phyloP scores from a whole-genome alignment of 768 basidiomycete species.

The Hygrocybe coccinea region DNA sequence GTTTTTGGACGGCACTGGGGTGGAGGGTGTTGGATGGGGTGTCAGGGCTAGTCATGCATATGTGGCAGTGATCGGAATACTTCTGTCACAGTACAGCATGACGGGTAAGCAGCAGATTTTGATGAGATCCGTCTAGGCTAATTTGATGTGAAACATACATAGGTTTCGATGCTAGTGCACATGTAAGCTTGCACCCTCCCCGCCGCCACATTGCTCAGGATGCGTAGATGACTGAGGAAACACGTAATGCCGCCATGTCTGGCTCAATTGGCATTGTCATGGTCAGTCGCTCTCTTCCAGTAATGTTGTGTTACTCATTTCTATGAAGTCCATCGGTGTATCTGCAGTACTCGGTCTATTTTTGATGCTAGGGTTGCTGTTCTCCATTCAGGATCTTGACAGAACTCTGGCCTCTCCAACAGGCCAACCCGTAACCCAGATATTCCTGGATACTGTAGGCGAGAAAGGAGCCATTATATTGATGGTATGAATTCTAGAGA shows the following conservation, averaged over 20 bases:
- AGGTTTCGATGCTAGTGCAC: slow-evolving; percentile 74
- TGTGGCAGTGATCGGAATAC: slow-evolving; percentile 64
- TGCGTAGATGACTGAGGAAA: slow-evolving; percentile 71
- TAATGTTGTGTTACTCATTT: not conserved
- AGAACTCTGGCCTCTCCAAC: slow-evolving; percentile 47
- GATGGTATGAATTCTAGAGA: slow-evolving; percentile 43
- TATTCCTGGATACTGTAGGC: slow-evolving; percentile 73
- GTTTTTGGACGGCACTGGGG: slow-evolving; percentile 67
- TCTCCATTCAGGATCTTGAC: slow-evolving; percentile 70
- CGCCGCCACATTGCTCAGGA: not conserved
- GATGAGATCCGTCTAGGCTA: not conserved
- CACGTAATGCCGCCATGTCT: slow-evolving; percentile 61
- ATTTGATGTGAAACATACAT: not conserved
- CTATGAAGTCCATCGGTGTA: slow-evolving; percentile 38
- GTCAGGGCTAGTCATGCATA: slow-evolving; percentile 64
- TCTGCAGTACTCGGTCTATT: slow-evolving; percentile 74
- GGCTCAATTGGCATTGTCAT: slow-evolving; percentile 65
- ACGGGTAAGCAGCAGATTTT: slow-evolving; percentile 42
- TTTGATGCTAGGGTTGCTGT: slow-evolving; percentile 64
- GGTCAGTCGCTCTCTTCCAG: slow-evolving; percentile 38
- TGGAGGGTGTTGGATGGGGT: slow-evolving; percentile 53
- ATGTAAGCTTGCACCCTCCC: slow-evolving; percentile 37
- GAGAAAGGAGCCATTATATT: slow-evolving; percentile 67
- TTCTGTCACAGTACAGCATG: slow-evolving; percentile 75
- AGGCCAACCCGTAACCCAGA: slow-evolving; percentile 72